These are phyloP conservation scores for Candolleomyces eurysporus DNA, from an alignment of 768 basidiomycete species.

Conservation along the genomic window DNA sequence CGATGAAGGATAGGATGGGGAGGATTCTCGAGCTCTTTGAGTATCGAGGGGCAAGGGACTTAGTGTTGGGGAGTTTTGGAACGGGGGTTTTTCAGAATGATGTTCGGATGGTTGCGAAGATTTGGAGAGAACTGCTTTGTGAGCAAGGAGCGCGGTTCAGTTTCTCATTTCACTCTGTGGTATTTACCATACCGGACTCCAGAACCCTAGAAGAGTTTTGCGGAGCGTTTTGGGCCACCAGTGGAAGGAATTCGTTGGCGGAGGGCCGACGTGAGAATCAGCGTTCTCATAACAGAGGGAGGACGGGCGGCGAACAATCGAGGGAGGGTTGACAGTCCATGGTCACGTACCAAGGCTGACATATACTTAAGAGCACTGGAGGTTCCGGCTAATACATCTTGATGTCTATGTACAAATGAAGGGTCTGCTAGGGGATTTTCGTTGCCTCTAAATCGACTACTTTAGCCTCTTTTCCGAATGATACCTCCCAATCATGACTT, in stretches of 20 bases:
- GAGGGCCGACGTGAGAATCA: no score
- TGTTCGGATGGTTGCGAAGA: constrained; percentile 51
- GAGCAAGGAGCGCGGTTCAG: constrained; percentile 49
- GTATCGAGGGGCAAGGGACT: constrained; percentile 47
- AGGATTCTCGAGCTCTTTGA: constrained; percentile 66
- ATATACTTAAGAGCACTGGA: no score
- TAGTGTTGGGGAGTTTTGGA: constrained; percentile 76
- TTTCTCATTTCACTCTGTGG: constrained; percentile 56
- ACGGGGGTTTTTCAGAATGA: constrained; percentile 71
- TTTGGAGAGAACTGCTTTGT: constrained; percentile 62
- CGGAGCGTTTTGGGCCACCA: background rate
- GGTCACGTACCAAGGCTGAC: no score
- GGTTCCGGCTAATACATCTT: no score
- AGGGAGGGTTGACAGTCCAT: no score
- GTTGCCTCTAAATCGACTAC: no score
- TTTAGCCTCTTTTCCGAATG: no score
- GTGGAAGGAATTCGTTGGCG: background rate
- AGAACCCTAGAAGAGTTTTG: background rate
- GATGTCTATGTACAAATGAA: no score
- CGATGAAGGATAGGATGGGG: constrained; percentile 71
- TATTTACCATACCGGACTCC: constrained; percentile 52
- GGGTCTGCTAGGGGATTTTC: no score
- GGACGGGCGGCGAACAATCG: no score
- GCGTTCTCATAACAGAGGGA: no score
- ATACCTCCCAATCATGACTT: no score